Evolutionary conservation across 2,329 filamentous ascomycete genomes (phyloP), one percentile per base, ranked within the genome.

Genomic region (Diaporthe eres): DNA sequence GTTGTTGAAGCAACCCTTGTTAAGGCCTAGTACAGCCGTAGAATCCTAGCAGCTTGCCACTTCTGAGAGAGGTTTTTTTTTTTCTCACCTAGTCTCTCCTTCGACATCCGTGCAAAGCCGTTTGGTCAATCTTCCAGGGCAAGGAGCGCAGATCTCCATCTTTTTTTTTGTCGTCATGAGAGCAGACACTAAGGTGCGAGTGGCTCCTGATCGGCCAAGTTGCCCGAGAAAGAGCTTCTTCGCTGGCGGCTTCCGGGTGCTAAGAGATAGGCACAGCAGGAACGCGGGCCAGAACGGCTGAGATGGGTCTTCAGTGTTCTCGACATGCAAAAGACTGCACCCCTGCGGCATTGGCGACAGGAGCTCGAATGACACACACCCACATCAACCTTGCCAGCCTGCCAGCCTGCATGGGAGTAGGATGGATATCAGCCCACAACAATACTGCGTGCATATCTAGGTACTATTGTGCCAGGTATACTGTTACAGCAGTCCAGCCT

Each of bases 1-100:
- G 65, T 55, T 55, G 65, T 55, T 70, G 65, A 55, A 70, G 49
- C 65, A 70, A 70, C 34, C 65, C 65, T 70, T 55, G 65, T n/a
- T 42, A 25, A 25, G 65, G 47, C 34, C 65, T 55, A 28, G 65
- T 28, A 70, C 65, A 37, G 31, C 65, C 25, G 31, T 42, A 34
- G 47, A 70, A 51, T 49, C 65, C 65, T 53, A 25, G 65, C 31
- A 70, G 49, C 65, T 55, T 70, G 49, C 15, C 17, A 28, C 47
- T 55, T 31, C 13, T 17, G 22, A 55, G 65, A 37, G 31, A 17
- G n/a, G 22, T 39, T 7, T 70, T 55, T 70, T 39, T 22, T 53
- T 9, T 25, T 34, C 19, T 5, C 10, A 19, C 13, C 31, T 19
- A 13, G 37, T 51, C 10, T 17, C 28, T 37, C 12, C 25, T 25